These are phyloP conservation scores for Penicillium sp. DNA, from an alignment of 2,329 filamentous ascomycete genomes.

Conservation along the genomic window DNA sequence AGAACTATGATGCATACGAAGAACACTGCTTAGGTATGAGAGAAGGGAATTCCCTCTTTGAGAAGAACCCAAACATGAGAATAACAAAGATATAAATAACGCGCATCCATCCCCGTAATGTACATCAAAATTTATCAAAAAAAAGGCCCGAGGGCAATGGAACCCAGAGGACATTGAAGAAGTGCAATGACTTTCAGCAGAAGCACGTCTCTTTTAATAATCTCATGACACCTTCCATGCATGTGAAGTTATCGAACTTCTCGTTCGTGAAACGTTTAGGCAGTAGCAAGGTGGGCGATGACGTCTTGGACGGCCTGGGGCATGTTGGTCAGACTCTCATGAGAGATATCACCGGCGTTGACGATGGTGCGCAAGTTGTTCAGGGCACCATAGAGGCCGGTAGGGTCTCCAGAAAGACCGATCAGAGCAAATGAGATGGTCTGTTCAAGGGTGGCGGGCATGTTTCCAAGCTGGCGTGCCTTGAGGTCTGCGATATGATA, in stretches of 20 bases:
- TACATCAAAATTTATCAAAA: slow-evolving; percentile 12
- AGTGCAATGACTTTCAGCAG: not conserved
- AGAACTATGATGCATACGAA: not conserved
- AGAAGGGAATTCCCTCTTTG: not conserved
- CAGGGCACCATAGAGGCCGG: slow-evolving; percentile 18
- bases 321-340: slow-evolving; percentile 11
- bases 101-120: slow-evolving; percentile 8
- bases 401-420: slow-evolving; percentile 17
- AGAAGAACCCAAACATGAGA: not conserved
- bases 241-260: not conserved
- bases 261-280: slow-evolving; percentile 3
- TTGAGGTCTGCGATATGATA: not conserved
- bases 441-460: slow-evolving; percentile 6
- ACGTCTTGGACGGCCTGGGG: slow-evolving; percentile 14
- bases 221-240: slow-evolving; percentile 15
- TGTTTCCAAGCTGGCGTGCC: slow-evolving; percentile 2
- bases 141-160: not conserved
- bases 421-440: slow-evolving; percentile 4
- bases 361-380: slow-evolving; percentile 5
- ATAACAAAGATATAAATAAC: slow-evolving; percentile 2
- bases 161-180: not conserved
- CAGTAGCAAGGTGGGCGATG: slow-evolving; percentile 11
- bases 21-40: not conserved
- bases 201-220: not conserved
- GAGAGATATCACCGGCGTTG: slow-evolving; percentile 10